Conservation (phyloP, 306 rosid genomes). For the Cyclanthera cordifolia region DNA sequence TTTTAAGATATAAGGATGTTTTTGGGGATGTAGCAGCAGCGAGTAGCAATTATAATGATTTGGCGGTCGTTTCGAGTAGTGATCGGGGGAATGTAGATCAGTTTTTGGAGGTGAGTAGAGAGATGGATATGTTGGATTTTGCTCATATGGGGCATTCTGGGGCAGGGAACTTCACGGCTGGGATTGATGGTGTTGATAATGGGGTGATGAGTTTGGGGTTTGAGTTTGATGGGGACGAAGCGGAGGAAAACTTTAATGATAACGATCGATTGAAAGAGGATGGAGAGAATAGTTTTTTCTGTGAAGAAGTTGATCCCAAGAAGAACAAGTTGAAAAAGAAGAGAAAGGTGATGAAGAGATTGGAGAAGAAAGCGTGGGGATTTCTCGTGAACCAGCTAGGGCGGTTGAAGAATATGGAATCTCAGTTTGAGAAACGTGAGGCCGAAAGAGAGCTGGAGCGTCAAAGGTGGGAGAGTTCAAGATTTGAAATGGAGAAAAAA, state of each 20-base stretch:
- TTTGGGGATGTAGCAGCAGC: slow-evolving; percentile 67
- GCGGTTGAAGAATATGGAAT: slow-evolving; percentile 66
- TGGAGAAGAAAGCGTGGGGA: slow-evolving; percentile 68
- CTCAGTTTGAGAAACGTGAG: slow-evolving; percentile 64
- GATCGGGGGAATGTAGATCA: slow-evolving; percentile 42
- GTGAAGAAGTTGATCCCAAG: slow-evolving; percentile 53
- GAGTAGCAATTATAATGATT: slow-evolving; percentile 36
- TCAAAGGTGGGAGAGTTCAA: slow-evolving; percentile 43
- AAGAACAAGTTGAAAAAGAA: slow-evolving; percentile 39
- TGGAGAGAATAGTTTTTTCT: slow-evolving; percentile 56
- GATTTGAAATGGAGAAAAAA: slow-evolving; percentile 47
- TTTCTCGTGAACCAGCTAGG: slow-evolving; percentile 50
- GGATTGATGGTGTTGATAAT: slow-evolving; percentile 74
- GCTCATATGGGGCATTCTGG: slow-evolving; percentile 65
- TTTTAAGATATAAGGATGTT: slow-evolving; percentile 85
- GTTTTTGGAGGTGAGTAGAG: slow-evolving; percentile 39
- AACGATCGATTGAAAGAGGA: slow-evolving; percentile 43
- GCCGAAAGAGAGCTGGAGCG: slow-evolving; percentile 69
- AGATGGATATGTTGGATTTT: slow-evolving; percentile 64
- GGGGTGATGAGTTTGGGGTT: slow-evolving; percentile 75
- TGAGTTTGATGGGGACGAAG: slow-evolving; percentile 69
- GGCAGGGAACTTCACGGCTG: slow-evolving; percentile 53
- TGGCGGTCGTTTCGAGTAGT: slow-evolving; percentile 30
- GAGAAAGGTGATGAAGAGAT: slow-evolving; percentile 52
- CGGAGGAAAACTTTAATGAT: slow-evolving; percentile 61